A percentile compares a stretch with the other conserved stretches of the same genome.
These are phyloP conservation scores for Mortierella sp. DNA, from an alignment of 371 early-diverging fungal genomes.

Conservation along the genomic window DNA sequence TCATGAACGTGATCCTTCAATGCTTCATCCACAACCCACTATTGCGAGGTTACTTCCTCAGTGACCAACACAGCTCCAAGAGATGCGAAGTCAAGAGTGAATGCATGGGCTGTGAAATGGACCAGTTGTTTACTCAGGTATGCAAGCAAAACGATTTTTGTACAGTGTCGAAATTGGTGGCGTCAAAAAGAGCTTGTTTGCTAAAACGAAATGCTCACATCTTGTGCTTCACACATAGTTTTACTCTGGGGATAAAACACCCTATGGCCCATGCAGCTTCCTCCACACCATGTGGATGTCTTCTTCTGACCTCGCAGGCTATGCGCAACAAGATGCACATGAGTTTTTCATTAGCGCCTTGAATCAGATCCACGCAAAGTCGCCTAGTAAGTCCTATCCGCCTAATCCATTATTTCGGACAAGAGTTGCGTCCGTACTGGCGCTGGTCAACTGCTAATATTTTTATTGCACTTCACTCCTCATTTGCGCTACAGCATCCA, in stretches of 20 bases:
- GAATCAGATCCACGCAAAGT: constrained; percentile 87
- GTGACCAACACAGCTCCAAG: constrained; percentile 83
- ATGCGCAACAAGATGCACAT: constrained; percentile 97
- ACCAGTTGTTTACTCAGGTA: constrained; percentile 81
- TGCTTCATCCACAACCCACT: constrained; percentile 93
- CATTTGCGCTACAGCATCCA: constrained; percentile 19
- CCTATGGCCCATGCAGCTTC: constrained; percentile 88
- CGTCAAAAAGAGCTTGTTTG: neutral
- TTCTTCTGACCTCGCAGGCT: constrained; percentile 88
- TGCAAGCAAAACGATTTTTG: neutral
- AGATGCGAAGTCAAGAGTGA: constrained; percentile 71
- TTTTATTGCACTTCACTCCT: too few relatives aligned
- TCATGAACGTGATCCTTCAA: constrained; percentile 95
- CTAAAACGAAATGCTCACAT: neutral
- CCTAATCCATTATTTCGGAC: neutral
- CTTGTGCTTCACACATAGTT: constrained; percentile 60
- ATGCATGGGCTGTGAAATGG: constrained; percentile 96
- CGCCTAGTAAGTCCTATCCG: constrained; percentile 43
- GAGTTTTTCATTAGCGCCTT: constrained; percentile 94
- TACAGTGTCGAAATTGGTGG: neutral
- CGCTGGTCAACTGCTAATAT: neutral
- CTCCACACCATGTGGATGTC: constrained; percentile 92
- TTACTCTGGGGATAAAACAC: constrained; percentile 76
- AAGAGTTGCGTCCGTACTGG: too few relatives aligned
- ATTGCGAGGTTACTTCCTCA: constrained; percentile 87